Evolutionary conservation across 148 eudicot species (phyloP).

Genomic region (Simmondsia chinensis): DNA sequence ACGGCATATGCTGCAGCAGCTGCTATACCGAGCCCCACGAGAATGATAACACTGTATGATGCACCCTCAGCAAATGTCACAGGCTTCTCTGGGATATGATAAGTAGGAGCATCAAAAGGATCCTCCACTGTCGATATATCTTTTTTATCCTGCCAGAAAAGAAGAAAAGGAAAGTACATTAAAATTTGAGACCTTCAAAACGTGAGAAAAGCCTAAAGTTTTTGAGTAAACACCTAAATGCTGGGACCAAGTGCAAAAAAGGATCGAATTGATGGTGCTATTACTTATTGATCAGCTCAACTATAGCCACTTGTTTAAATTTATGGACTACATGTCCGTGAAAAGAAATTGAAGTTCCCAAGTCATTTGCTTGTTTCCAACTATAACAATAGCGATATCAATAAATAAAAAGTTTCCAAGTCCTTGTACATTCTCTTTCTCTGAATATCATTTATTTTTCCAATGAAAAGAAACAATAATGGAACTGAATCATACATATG

Average conservation of each 20-base stretch:
- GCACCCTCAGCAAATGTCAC: conserved; percentile 91
- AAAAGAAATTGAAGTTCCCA: too few species aligned
- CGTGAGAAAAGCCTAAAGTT: not conserved
- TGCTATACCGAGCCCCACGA: conserved; percentile 85
- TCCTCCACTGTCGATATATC: conserved; percentile 70
- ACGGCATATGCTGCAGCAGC: conserved; percentile 78
- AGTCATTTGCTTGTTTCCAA: too few species aligned
- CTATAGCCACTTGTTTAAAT: not conserved
- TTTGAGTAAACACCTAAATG: too few species aligned
- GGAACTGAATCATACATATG: too few species aligned
- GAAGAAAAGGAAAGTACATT: conserved; percentile 4
- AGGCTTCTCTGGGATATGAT: conserved; percentile 95
- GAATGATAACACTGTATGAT: conserved; percentile 66
- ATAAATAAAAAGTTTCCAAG: too few species aligned
- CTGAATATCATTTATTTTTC: too few species aligned
- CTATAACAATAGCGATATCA: too few species aligned
- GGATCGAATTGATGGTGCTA: not conserved
- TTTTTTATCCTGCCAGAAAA: conserved; percentile 39
- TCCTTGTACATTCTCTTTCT: too few species aligned
- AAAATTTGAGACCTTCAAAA: not conserved
- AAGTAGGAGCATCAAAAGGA: conserved; percentile 94
- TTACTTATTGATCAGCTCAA: not conserved
- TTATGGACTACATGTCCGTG: too few species aligned
- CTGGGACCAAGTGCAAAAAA: too few species aligned
- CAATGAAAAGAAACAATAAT: too few species aligned